These are phyloP conservation scores for Diaporthe batatas DNA, from an alignment of 2,329 filamentous ascomycete species.

Conservation along the genomic window DNA sequence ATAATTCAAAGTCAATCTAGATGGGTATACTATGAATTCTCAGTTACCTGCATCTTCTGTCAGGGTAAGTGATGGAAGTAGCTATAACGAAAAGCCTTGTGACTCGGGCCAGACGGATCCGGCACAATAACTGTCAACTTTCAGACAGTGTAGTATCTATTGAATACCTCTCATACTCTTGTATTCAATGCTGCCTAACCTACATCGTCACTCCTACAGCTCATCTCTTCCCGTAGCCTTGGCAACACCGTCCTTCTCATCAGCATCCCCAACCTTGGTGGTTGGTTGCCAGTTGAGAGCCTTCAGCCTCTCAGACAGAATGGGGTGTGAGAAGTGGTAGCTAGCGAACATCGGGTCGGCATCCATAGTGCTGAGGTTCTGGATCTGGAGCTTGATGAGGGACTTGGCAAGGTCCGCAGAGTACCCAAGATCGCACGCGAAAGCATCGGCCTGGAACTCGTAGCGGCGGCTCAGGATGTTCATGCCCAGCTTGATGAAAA, in stretches of 20 bases:
- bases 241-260: conserved; percentile 62
- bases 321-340: conserved; percentile 99
- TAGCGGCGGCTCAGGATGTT: conserved; percentile 95
- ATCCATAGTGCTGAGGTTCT: conserved; percentile 98
- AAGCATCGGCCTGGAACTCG: conserved; percentile 95
- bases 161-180: neutral
- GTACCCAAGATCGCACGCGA: conserved; percentile 88
- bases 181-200: neutral
- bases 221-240: conserved; percentile 82
- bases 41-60: neutral
- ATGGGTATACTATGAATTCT: neutral
- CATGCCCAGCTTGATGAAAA: conserved; percentile 94
- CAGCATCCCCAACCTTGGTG: conserved; percentile 59
- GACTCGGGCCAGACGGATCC: neutral
- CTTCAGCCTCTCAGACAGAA: conserved; percentile 91
- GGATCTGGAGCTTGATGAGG: conserved; percentile 96
- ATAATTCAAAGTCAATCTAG: neutral
- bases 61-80: neutral
- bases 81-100: neutral
- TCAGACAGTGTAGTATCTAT: neutral
- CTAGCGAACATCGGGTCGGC: conserved; percentile 98
- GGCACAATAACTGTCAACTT: neutral
- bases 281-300: conserved; percentile 88
- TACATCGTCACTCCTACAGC: conserved; percentile 63
- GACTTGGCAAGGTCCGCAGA: conserved; percentile 84